Evolutionary conservation across 1,284 basidiomycete genomes (phyloP).

Genomic region (Sphaerobolus stellatus): DNA sequence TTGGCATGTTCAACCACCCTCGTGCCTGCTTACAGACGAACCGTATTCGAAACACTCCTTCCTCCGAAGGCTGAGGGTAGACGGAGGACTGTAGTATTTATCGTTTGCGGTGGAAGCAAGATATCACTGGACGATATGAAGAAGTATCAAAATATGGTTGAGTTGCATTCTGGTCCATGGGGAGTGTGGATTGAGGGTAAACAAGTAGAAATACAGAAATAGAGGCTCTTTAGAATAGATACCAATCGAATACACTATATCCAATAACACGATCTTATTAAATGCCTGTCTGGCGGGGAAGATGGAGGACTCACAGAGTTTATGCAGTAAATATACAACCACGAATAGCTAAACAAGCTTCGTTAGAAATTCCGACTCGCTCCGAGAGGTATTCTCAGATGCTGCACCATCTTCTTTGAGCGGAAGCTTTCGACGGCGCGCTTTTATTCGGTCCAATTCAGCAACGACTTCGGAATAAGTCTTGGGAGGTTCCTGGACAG

Average conservation of each 20-base stretch:
- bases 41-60: constrained; percentile 53
- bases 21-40: constrained; percentile 57
- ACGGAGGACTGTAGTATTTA: constrained; percentile 52
- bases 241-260: too few species aligned
- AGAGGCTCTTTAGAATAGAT: too few species aligned
- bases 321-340: constrained; percentile 31
- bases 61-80: constrained; percentile 26
- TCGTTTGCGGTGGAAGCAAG: constrained; percentile 74
- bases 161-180: constrained; percentile 3
- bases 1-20: constrained; percentile 70
- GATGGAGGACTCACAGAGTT: constrained; percentile 35
- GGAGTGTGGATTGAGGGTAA: constrained; percentile 14
- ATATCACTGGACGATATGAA: constrained; percentile 51
- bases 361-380: constrained; percentile 30
- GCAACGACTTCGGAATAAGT: constrained; percentile 62
- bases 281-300: neutral
- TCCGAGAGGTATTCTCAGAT: constrained; percentile 27
- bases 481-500: constrained; percentile 55
- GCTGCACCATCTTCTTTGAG: constrained; percentile 42
- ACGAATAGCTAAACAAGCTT: constrained; percentile 19
- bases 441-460: constrained; percentile 68
- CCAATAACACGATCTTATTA: too few species aligned
- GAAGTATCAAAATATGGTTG: constrained; percentile 37
- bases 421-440: constrained; percentile 48
- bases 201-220: constrained; percentile 29